A percentile compares a stretch with the other conserved stretches of the same genome.
phyloP scores from a whole-genome alignment of 169 alveolate genomes.

The Eimeria mitis region DNA sequence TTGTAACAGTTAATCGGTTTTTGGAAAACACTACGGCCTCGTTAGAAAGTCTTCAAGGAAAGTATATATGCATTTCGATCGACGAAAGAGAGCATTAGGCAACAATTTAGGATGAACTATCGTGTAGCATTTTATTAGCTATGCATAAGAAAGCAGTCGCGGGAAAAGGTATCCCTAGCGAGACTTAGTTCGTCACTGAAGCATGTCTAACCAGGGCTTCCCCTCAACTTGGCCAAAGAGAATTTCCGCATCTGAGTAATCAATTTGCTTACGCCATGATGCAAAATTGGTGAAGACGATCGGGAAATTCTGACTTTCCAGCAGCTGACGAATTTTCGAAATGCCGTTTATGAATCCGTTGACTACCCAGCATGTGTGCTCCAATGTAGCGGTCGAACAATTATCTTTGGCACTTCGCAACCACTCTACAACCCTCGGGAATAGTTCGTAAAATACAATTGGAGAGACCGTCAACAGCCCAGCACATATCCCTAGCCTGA shows the following conservation, averaged over 20 bases:
- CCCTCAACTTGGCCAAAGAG: constrained; percentile 60
- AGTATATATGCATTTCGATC: neutral
- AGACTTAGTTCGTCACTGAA: neutral
- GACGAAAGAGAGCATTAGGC: neutral
- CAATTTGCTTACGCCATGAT: neutral
- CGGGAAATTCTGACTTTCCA: neutral
- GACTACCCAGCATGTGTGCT: neutral
- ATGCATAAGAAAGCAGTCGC: neutral
- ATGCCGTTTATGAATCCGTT: neutral
- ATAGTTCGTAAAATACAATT: neutral
- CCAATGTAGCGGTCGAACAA: neutral
- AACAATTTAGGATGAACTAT: neutral
- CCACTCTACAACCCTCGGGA: constrained; percentile 5
- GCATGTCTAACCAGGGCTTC: constrained; percentile 15
- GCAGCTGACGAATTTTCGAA: neutral
- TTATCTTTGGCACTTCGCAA: neutral
- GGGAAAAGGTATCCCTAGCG: no score
- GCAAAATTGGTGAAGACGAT: neutral
- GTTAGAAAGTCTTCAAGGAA: neutral
- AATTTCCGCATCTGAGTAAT: neutral
- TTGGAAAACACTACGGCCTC: neutral
- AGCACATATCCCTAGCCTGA: constrained; percentile 34
- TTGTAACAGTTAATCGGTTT: constrained; percentile 40
- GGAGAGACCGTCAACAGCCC: constrained; percentile 42
- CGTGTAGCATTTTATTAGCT: neutral